Evolutionary conservation across 2,329 filamentous ascomycete genomes (phyloP).

Genomic region (Botrytis cinerea): DNA sequence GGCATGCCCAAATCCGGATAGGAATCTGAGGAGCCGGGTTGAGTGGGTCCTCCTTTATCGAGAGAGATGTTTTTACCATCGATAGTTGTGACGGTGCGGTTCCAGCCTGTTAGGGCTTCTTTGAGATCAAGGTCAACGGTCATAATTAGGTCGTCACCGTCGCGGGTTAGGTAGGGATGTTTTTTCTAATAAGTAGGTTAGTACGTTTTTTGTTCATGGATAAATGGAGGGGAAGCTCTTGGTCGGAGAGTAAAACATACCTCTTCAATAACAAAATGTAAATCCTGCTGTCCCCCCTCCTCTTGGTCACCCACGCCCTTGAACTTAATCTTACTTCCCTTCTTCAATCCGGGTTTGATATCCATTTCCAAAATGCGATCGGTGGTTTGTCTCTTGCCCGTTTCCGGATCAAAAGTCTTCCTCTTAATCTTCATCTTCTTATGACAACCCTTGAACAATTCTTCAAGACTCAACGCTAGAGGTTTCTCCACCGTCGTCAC

Average conservation of each 20-base stretch:
- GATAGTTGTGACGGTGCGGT: constrained; percentile 86
- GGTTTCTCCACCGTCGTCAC: constrained; percentile 88
- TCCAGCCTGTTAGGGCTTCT: constrained; percentile 94
- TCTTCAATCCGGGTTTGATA: constrained; percentile 94
- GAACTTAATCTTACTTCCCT: constrained; percentile 98
- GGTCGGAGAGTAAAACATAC: constrained; percentile 53
- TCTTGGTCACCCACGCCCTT: constrained; percentile 97
- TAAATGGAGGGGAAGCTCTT: not conserved
- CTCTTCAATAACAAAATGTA: constrained; percentile 94
- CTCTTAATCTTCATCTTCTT: constrained; percentile 99
- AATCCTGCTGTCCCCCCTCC: constrained; percentile 90
- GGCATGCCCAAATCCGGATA: constrained; percentile 94
- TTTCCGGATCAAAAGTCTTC: constrained; percentile 82
- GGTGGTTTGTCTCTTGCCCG: constrained; percentile 79
- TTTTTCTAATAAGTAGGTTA: constrained; percentile 63
- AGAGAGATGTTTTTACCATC: constrained; percentile 84
- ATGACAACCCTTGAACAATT: constrained; percentile 80
- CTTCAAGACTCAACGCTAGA: constrained; percentile 79
- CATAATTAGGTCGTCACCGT: constrained; percentile 83
- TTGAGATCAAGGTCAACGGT: constrained; percentile 83
- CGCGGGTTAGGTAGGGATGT: constrained; percentile 80
- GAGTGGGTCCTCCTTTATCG: constrained; percentile 79
- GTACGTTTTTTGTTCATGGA: not conserved
- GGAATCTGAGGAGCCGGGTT: constrained; percentile 76
- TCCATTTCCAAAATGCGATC: constrained; percentile 92